Evolutionary conservation across 768 basidiomycete genomes (phyloP).

Genomic region (Hygrophoropsis aurantiaca): DNA sequence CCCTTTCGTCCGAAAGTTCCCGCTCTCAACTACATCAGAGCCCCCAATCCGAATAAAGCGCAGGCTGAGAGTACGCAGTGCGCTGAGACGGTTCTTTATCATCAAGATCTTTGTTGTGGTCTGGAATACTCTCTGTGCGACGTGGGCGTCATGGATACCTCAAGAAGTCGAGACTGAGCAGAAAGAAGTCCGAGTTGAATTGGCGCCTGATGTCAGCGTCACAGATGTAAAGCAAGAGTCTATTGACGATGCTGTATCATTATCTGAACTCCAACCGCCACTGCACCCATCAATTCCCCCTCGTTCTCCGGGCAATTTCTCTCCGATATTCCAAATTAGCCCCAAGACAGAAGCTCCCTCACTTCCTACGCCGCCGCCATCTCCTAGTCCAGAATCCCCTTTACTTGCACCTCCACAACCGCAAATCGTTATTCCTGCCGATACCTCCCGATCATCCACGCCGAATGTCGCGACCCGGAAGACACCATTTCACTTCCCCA

Average conservation of each 20-base stretch:
- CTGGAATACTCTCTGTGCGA: constrained; percentile 67
- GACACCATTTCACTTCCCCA: constrained; percentile 78
- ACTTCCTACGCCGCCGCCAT: constrained; percentile 26
- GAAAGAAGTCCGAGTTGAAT: constrained; percentile 6
- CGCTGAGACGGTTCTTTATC: constrained; percentile 63
- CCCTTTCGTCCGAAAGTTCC: constrained; percentile 21
- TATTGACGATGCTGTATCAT: constrained; percentile 26
- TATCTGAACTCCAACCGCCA: constrained; percentile 15
- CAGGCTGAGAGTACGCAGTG: constrained; percentile 36
- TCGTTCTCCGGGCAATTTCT: constrained; percentile 16
- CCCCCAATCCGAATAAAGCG: constrained; percentile 35
- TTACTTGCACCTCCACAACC: constrained; percentile 11
- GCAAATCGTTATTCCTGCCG: constrained; percentile 18
- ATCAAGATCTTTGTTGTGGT: constrained; percentile 66
- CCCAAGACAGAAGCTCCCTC: constrained; percentile 10
- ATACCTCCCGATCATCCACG: constrained; percentile 44
- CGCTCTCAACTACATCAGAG: constrained; percentile 30
- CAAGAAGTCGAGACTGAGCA: constrained; percentile 20
- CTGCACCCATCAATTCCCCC: constrained; percentile 22
- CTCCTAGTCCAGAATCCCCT: constrained; percentile 11
- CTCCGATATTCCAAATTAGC: constrained; percentile 7
- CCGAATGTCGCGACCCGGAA: constrained; percentile 52
- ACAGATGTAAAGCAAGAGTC: constrained; percentile 3
- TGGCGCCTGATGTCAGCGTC: constrained; percentile 11
- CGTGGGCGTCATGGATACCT: constrained; percentile 49